Percentiles rank a stretch among this genome's conserved stretches.
These are phyloP conservation scores for Rubus idaeus DNA, from an alignment of 306 rosid genomes.

Conservation along the genomic window DNA sequence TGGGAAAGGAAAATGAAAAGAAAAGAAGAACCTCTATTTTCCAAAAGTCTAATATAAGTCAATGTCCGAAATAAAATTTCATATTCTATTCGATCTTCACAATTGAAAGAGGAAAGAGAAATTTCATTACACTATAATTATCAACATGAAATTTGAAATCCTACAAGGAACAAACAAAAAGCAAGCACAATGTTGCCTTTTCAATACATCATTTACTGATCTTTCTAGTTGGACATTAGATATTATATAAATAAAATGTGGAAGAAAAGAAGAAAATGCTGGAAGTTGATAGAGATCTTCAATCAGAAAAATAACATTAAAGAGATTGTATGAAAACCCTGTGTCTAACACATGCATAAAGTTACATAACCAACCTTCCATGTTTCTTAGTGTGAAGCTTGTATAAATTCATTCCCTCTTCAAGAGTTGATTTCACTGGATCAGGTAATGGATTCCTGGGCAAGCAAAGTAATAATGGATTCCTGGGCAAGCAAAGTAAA, in stretches of 20 bases:
- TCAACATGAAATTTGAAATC: neutral
- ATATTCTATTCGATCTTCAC: neutral
- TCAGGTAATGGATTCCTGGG: slow-evolving; percentile 72
- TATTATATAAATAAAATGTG: neutral
- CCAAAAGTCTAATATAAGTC: neutral
- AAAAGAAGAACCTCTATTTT: neutral
- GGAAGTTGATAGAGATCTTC: neutral
- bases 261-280: neutral
- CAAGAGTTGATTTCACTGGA: slow-evolving; percentile 58
- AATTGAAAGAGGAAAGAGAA: neutral
- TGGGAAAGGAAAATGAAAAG: neutral
- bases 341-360: neutral
- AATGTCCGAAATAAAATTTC: neutral
- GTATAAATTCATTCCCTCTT: slow-evolving; percentile 78
- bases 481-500: too few species aligned
- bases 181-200: neutral
- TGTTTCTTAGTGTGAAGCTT: slow-evolving; percentile 68
- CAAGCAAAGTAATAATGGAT: too few species aligned
- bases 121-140: neutral
- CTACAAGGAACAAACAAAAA: neutral
- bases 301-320: neutral
- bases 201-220: neutral
- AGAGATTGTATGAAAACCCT: neutral
- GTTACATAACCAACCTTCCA: slow-evolving; percentile 62
- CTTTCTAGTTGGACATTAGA: neutral